Evolutionary conservation across 257 asterid species (phyloP).

Genomic region (Cinchona pubescens): DNA sequence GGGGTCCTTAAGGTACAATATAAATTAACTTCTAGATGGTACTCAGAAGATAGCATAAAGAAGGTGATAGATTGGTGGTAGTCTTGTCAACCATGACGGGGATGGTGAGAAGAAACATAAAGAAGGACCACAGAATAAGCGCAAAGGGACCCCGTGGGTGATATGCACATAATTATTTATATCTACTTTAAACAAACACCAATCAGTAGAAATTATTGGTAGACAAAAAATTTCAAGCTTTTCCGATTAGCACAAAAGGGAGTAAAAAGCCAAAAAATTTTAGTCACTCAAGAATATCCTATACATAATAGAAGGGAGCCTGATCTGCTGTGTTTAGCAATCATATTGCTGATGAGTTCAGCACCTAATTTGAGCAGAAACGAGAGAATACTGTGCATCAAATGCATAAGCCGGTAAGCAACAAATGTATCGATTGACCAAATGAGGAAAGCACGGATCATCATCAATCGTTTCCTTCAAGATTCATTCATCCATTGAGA

Average conservation of each 20-base stretch:
- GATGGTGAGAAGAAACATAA: background rate
- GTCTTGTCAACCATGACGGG: background rate
- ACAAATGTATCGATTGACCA: background rate
- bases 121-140: constrained; percentile 2
- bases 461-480: background rate
- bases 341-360: background rate
- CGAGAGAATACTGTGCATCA: background rate
- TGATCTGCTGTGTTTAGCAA: background rate
- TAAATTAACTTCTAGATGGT: background rate
- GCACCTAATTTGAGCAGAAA: background rate
- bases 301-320: background rate
- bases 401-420: too few relatives aligned
- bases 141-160: constrained; percentile 8
- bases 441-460: background rate
- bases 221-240: background rate
- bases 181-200: background rate
- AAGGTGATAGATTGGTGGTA: background rate
- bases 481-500: background rate
- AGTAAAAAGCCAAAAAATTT: background rate
- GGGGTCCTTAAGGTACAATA: background rate
- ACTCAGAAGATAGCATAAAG: background rate
- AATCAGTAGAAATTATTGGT: background rate
- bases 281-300: background rate
- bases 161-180: background rate
- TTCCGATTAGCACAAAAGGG: background rate